Conservation (phyloP, 495 filamentous ascomycete genomes). For the Astrocystis sublimbata region DNA sequence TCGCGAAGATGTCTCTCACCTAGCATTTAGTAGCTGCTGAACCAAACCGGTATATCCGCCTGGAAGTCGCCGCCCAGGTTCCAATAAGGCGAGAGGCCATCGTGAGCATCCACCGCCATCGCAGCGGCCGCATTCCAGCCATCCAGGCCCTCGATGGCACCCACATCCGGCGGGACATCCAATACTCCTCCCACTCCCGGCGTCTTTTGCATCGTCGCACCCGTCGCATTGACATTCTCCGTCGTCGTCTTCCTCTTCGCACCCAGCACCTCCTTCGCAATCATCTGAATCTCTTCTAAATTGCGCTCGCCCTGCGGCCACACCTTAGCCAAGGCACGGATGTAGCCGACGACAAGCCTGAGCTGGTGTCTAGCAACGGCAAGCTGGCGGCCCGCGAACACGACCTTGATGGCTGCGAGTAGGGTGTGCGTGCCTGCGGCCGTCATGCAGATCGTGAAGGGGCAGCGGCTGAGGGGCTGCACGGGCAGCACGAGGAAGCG, state of each 20-base stretch:
- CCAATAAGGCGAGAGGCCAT: not conserved
- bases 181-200: no score
- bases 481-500: slow-evolving; percentile 62
- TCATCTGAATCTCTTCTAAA: slow-evolving; percentile 57
- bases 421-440: slow-evolving; percentile 50
- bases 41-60: slow-evolving; percentile 17
- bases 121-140: slow-evolving; percentile 5
- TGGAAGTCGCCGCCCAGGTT: slow-evolving; percentile 9
- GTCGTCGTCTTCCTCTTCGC: not conserved
- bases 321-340: slow-evolving; percentile 60
- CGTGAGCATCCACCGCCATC: slow-evolving; percentile 1
- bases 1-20: not conserved
- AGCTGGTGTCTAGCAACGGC: slow-evolving; percentile 61
- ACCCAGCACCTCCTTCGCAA: slow-evolving; percentile 47
- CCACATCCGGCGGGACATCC: not conserved
- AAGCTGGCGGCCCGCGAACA: slow-evolving; percentile 47
- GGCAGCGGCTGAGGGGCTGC: slow-evolving; percentile 62
- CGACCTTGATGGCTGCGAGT: slow-evolving; percentile 48
- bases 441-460: slow-evolving; percentile 67
- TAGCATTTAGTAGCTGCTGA: slow-evolving; percentile 9
- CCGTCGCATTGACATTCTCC: not conserved
- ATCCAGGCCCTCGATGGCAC: slow-evolving; percentile 6
- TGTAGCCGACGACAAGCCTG: slow-evolving; percentile 65
- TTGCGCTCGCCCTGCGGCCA: slow-evolving; percentile 64
- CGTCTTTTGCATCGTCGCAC: not conserved